Evolutionary conservation across 805 yeast species (phyloP).

Genomic region (Suhomyces xylopsoci): DNA sequence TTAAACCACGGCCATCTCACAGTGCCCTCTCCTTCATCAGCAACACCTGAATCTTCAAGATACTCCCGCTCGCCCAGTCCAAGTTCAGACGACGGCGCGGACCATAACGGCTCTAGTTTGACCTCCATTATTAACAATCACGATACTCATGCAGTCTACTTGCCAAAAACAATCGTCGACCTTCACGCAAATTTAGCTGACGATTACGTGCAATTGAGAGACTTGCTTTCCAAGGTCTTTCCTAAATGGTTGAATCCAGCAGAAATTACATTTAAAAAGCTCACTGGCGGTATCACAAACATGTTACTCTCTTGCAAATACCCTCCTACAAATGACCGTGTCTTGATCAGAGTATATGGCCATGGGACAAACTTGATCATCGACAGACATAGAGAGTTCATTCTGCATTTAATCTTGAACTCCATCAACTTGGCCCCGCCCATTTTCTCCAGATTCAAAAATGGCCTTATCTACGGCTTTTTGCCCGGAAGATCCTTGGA

Average conservation of each 20-base stretch:
- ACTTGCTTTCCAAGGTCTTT: constrained; percentile 42
- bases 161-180: constrained; percentile 43
- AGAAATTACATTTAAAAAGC: constrained; percentile 36
- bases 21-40: background rate
- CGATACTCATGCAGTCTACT: constrained; percentile 47
- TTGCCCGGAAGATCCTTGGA: constrained; percentile 61
- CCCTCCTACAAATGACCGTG: constrained; percentile 29
- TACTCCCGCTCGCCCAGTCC: constrained; percentile 6
- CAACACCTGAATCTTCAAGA: background rate
- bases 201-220: constrained; percentile 35
- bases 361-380: constrained; percentile 69
- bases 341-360: constrained; percentile 69
- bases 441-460: constrained; percentile 62
- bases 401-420: constrained; percentile 62
- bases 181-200: constrained; percentile 34
- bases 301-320: constrained; percentile 51
- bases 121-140: constrained; percentile 22
- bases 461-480: constrained; percentile 71
- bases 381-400: constrained; percentile 71
- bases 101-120: background rate
- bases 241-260: constrained; percentile 36
- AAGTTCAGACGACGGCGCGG: background rate
- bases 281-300: constrained; percentile 65
- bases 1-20: background rate
- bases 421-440: constrained; percentile 64